A percentile compares a stretch with the other conserved stretches of the same genome.
phyloP scores from a whole-genome alignment of 805 yeast genomes.

The Sporopachydermia quercuum region DNA sequence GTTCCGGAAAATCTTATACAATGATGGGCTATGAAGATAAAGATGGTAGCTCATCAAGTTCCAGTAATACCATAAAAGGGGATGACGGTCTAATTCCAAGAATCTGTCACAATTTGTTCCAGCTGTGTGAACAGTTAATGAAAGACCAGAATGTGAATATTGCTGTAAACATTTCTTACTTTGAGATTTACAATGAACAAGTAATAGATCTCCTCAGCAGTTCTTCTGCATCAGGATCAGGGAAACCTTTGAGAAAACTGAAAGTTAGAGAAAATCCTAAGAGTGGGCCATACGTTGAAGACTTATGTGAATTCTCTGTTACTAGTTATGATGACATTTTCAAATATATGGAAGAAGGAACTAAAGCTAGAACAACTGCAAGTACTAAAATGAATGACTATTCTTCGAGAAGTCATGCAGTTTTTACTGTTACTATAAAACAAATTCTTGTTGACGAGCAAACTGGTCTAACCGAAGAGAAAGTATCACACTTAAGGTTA shows the following conservation, averaged over 20 bases:
- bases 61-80: constrained; percentile 47
- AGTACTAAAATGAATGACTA: constrained; percentile 57
- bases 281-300: constrained; percentile 62
- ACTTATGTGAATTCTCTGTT: constrained; percentile 37
- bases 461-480: constrained; percentile 25
- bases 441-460: constrained; percentile 31
- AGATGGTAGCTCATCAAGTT: constrained; percentile 45
- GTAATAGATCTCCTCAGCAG: constrained; percentile 44
- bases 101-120: constrained; percentile 39
- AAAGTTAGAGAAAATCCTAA: constrained; percentile 51
- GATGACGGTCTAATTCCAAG: constrained; percentile 51
- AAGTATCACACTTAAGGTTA: constrained; percentile 44
- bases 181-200: constrained; percentile 68
- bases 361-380: constrained; percentile 46
- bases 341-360: constrained; percentile 34
- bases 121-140: constrained; percentile 23
- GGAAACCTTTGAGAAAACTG: constrained; percentile 16
- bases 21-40: constrained; percentile 35
- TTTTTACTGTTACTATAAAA: constrained; percentile 44
- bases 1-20: constrained; percentile 72
- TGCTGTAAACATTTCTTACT: constrained; percentile 40
- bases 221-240: constrained; percentile 3
- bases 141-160: constrained; percentile 22
- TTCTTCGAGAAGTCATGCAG: constrained; percentile 74
- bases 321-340: constrained; percentile 34